Conservation (phyloP, 176 grass and related monocot species). For the Cenchrus fungigraminus region DNA sequence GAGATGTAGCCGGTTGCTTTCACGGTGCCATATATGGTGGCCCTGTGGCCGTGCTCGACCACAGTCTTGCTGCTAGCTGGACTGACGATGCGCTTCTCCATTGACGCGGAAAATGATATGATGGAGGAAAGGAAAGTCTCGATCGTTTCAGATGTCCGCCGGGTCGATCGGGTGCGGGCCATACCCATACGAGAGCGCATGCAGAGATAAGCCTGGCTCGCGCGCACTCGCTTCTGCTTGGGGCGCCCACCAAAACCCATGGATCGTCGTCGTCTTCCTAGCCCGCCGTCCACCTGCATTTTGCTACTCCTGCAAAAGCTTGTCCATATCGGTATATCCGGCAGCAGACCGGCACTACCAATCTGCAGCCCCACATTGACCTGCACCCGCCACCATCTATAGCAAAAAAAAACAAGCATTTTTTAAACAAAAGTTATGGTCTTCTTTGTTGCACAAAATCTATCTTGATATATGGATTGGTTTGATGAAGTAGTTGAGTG, state of each 20-base stretch:
- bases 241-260: not conserved
- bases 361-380: not conserved
- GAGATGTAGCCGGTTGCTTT: not conserved
- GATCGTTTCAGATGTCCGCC: not conserved
- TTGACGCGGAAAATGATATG: conserved; percentile 3
- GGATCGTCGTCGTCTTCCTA: not conserved
- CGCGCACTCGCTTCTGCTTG: not conserved
- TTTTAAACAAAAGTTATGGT: not conserved
- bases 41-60: no score
- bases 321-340: not conserved
- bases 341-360: not conserved
- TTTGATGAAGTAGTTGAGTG: conserved; percentile 22
- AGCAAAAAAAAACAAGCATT: not conserved
- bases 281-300: not conserved
- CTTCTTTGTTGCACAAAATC: conserved; percentile 8
- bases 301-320: not conserved
- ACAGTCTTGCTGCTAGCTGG: not conserved
- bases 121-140: not conserved
- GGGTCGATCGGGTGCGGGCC: not conserved
- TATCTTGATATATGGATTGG: not conserved
- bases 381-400: not conserved
- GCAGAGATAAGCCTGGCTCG: no score
- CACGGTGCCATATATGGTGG: not conserved
- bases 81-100: not conserved
- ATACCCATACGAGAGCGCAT: no score